Evolutionary conservation across 139 green algal genomes (phyloP), one percentile per base, ranked within the genome.

Genomic region (Pedinophyceae sp.): DNA sequence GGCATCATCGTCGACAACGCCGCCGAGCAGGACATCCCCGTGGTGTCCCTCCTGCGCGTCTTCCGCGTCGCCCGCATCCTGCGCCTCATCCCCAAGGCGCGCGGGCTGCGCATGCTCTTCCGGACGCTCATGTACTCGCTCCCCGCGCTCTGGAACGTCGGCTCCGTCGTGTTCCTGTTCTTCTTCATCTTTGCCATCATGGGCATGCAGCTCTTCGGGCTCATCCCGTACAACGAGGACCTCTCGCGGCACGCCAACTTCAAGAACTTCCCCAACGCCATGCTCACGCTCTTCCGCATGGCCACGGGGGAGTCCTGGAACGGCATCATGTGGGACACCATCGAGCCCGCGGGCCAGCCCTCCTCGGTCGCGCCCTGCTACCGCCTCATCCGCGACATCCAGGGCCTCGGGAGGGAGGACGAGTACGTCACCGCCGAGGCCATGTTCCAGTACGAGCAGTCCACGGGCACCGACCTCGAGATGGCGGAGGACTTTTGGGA

Each of bases 181-280:
- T 78, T 87, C 57, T 85, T 89, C 65, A 77, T 88, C 24, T 87
- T 73, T 27, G 72, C 75, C 30, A 67, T 87, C 18, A 70, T 88
- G 23, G 83, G 80, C 39, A 85, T 87, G 72, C 82, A 85, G 62
- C 58, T 93, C 19, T 93, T 88, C 59, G 75, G 70, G 13, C 55
- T 57, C 19, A 57, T 90, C 27, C 74, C 68, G 51, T 24, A 62
- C 18, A 0, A 54, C 19, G 48, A 62, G 41, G 55, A 50, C 34
- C 22, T 74, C 18, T 62, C 72, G 49, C 45, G 58, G 13, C 65
- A 86, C 25, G 76, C 77, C 46, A 89, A 87, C 65, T 89, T 89
- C 55, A 25, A 73, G 29, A 64, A 57, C 40, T 83, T 87, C 48
- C 55, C 55, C 2, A 51, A 55, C 27, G 57, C 74, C 0, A 73